phyloP scores from a whole-genome alignment of 1,284 basidiomycete genomes.

The Phenoliferia sp. region DNA sequence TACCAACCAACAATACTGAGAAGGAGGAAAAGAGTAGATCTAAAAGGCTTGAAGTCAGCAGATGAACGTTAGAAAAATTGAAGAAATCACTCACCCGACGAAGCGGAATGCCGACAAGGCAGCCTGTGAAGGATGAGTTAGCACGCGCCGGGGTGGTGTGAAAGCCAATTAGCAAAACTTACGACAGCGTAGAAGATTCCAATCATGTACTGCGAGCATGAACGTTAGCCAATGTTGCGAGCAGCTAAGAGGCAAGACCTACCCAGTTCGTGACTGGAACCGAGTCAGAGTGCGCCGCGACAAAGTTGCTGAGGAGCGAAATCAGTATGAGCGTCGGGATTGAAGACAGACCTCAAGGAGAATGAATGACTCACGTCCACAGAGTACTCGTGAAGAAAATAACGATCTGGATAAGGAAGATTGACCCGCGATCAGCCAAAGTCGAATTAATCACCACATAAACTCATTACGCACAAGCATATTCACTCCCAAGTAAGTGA shows the following conservation, averaged over 20 bases:
- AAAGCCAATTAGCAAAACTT: too few species aligned
- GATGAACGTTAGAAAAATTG: background rate
- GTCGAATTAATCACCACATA: background rate
- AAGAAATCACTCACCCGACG: conserved; percentile 10
- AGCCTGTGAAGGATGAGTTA: too few species aligned
- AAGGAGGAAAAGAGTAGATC: conserved; percentile 15
- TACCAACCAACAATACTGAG: conserved; percentile 6
- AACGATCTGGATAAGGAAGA: conserved; percentile 45
- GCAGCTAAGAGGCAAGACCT: background rate
- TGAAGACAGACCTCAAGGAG: background rate
- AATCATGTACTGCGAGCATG: conserved; percentile 5
- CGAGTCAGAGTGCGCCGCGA: background rate
- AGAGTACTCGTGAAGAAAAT: conserved; percentile 72
- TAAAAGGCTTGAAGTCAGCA: background rate
- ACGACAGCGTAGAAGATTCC: conserved; percentile 28
- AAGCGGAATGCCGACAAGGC: conserved; percentile 25
- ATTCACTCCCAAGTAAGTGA: conserved; percentile 79
- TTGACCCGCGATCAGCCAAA: background rate
- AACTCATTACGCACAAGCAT: conserved; percentile 60
- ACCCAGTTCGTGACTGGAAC: background rate
- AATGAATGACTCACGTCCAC: conserved; percentile 49
- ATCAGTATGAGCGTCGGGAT: background rate
- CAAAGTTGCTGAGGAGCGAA: conserved; percentile 32
- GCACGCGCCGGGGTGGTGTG: too few species aligned
- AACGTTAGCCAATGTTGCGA: background rate